phyloP scores from a whole-genome alignment of 2,329 filamentous ascomycete species.

The Plectosphaerella cucumerina region DNA sequence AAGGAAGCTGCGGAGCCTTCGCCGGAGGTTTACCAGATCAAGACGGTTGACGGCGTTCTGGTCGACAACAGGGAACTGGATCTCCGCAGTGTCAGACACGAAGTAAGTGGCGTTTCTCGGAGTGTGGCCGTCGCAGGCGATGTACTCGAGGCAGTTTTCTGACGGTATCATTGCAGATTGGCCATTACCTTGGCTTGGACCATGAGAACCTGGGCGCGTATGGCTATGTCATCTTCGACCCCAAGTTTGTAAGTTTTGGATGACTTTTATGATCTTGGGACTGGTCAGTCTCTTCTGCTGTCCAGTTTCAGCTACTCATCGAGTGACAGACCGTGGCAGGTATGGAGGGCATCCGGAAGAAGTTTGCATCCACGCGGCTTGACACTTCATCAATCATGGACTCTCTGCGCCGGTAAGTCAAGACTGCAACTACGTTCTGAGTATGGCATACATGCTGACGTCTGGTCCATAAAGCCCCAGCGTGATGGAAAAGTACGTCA shows the following conservation, averaged over 20 bases:
- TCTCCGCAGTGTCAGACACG: neutral
- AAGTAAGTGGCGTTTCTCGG: neutral
- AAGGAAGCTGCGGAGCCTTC: neutral
- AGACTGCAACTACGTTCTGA: too few relatives aligned
- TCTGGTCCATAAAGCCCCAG: too few relatives aligned
- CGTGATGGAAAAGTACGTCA: neutral
- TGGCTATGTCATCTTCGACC: neutral
- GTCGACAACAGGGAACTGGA: neutral
- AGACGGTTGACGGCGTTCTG: neutral
- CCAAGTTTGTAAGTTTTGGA: neutral
- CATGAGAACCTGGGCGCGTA: neutral
- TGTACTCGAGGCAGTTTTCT: neutral
- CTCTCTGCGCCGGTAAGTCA: neutral
- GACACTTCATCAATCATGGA: neutral
- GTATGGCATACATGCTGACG: too few relatives aligned
- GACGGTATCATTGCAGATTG: neutral
- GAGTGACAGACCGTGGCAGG: neutral
- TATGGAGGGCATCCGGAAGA: neutral
- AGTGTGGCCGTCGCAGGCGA: neutral
- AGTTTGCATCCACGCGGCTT: neutral
- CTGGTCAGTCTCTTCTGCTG: too few relatives aligned
- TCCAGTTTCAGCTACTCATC: neutral
- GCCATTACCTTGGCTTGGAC: neutral
- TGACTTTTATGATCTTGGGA: too few relatives aligned
- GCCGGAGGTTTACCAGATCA: neutral